phyloP scores from a whole-genome alignment of 495 filamentous ascomycete genomes.

The Pseudomonodictys pantanalensis region DNA sequence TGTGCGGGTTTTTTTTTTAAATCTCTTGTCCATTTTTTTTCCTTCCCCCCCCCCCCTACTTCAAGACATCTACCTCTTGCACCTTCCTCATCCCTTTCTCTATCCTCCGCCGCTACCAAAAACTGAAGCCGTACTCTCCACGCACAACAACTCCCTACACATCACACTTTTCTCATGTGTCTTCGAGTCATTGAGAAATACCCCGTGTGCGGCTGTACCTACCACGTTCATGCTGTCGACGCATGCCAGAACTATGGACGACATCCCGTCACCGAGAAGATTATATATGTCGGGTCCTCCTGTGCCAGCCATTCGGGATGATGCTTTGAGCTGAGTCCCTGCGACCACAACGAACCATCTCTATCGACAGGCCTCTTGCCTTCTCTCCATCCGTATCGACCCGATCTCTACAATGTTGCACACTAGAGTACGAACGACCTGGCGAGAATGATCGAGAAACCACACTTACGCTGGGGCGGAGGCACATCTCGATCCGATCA shows the following conservation, averaged over 20 bases:
- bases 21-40: too few species aligned
- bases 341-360: too few species aligned
- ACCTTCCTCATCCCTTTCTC: background rate
- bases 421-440: too few species aligned
- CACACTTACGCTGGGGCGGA: too few species aligned
- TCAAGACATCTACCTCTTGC: background rate
- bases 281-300: slow-evolving; percentile 35
- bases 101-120: too few species aligned
- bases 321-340: background rate
- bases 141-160: background rate
- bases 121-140: background rate
- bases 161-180: slow-evolving; percentile 26
- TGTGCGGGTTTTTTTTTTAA: too few species aligned
- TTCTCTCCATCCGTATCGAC: too few species aligned
- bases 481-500: too few species aligned
- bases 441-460: too few species aligned
- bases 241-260: slow-evolving; percentile 32
- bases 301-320: slow-evolving; percentile 28
- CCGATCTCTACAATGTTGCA: too few species aligned
- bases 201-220: slow-evolving; percentile 36
- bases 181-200: slow-evolving; percentile 36
- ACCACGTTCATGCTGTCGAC: slow-evolving; percentile 36
- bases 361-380: too few species aligned
- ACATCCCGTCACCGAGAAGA: slow-evolving; percentile 31
- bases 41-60: background rate